Percentiles rank a stretch among this genome's conserved stretches.
Evolutionary conservation across 2,329 filamentous ascomycete species (phyloP).

Genomic region (Aspergillus sp.): DNA sequence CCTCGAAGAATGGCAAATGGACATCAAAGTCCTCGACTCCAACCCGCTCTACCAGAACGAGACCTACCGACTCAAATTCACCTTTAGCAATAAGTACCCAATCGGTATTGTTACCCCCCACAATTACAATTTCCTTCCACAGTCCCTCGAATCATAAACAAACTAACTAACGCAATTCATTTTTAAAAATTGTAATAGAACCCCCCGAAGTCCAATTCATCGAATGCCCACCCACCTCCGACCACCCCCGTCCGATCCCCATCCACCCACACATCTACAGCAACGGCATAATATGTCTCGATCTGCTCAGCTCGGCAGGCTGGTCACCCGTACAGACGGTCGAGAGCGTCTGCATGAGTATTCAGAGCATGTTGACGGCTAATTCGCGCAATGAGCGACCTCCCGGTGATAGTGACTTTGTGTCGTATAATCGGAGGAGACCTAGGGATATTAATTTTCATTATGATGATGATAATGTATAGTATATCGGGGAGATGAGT

Average conservation of each 20-base stretch:
- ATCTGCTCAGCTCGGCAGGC: conserved; percentile 81
- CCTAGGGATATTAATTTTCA: conserved; percentile 90
- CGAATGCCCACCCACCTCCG: conserved; percentile 50
- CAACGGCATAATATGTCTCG: conserved; percentile 97
- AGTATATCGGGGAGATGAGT: background rate
- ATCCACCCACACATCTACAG: conserved; percentile 98
- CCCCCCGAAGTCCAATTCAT: conserved; percentile 93
- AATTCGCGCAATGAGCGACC: conserved; percentile 91
- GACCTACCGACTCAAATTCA: conserved; percentile 82
- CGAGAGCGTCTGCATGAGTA: conserved; percentile 93
- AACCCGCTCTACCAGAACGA: conserved; percentile 86
- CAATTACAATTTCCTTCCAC: background rate
- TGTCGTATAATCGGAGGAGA: conserved; percentile 73
- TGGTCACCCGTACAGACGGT: conserved; percentile 98
- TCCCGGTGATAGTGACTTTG: conserved; percentile 86
- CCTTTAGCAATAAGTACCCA: conserved; percentile 80
- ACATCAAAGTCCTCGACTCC: conserved; percentile 83
- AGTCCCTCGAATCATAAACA: conserved; percentile 10
- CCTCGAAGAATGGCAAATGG: conserved; percentile 87
- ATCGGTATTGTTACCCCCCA: conserved; percentile 65
- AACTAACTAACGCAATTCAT: conserved; percentile 3
- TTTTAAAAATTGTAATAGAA: conserved; percentile 56
- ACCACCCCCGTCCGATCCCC: conserved; percentile 65
- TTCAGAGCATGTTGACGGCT: conserved; percentile 97
- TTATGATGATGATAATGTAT: conserved; percentile 87